Base-by-base conservation (phyloP, 2,329 filamentous ascomycete species). In the Aspergillus aculeatinus region DNA sequence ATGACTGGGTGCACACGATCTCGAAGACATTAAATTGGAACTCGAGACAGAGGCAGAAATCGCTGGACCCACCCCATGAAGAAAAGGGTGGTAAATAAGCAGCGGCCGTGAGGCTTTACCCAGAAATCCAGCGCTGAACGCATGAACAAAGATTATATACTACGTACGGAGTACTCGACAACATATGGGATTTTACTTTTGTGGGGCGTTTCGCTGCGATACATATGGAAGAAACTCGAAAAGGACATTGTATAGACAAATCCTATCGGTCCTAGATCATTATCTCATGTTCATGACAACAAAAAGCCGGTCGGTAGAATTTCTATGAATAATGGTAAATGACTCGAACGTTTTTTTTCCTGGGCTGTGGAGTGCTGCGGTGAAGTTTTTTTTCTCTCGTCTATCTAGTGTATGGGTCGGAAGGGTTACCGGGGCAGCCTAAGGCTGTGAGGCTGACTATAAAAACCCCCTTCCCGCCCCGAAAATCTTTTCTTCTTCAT, bases 21-120 rank as follows among this genome's bases (percentile, higher is more conserved):
- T 80, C 78, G 1, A 79, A 79, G 63, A 82, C 80, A 2, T 62
- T 82, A 62, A 80, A 82, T 61, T 82, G 80, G 80, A 82, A 82
- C 62, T 79, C 78, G 5, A 73, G 80, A 60, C 74, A 80, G 60
- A 76, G 72, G 62, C 80, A 79, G 61, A 81, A 81, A 65, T 71
- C 69, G 54, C 77, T 74, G 19, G 56, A 72, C 66, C 55, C 68
- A 63, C 49, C 60, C 49, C 29, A 39, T 7, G 23, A 49, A 7
- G 53, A 48, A 12, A 55, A 48, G 42, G 11, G 42, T 16, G 29
- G 44, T 5, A 55, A 25, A 55, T 55, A 35, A 35, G 25, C 9
- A 6, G 9, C 21, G 12, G 2, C 33, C 14, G 33, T 16, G 14
- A 35, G 5, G 33, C 33, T 4, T 29, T 1, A 3, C 27, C 27